Conservation (phyloP, 2,329 filamentous ascomycete species). For the Daldinia eschscholtzii region DNA sequence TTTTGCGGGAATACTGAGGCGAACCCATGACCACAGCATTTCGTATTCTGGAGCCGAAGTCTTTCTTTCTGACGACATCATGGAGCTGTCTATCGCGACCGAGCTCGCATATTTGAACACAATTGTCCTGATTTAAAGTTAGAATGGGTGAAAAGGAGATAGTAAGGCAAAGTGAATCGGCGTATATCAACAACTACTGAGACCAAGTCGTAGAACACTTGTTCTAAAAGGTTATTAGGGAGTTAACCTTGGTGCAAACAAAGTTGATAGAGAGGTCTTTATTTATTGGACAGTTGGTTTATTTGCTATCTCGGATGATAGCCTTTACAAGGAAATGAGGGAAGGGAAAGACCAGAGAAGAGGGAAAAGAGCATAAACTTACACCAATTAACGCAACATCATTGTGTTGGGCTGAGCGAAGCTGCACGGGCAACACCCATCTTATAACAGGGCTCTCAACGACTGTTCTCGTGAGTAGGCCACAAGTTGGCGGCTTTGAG, state of each 20-base stretch:
- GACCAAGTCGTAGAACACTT: background rate
- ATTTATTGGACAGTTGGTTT: background rate
- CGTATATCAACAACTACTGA: background rate
- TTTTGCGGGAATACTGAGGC: constrained; percentile 55
- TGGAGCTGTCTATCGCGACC: constrained; percentile 76
- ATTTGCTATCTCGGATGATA: background rate
- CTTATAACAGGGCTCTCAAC: constrained; percentile 80
- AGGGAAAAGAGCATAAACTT: constrained; percentile 53
- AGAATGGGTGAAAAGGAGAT: constrained; percentile 13
- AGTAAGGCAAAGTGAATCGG: background rate
- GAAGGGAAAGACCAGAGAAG: background rate
- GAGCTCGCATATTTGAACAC: constrained; percentile 84
- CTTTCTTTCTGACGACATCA: constrained; percentile 79
- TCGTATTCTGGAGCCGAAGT: constrained; percentile 83
- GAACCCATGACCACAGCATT: constrained; percentile 81
- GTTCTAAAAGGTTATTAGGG: background rate
- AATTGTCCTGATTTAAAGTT: constrained; percentile 70
- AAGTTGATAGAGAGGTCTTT: background rate
- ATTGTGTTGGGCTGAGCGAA: constrained; percentile 77
- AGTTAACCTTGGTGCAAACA: background rate
- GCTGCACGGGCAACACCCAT: constrained; percentile 82
- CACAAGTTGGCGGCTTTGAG: constrained; percentile 67
- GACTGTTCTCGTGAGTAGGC: constrained; percentile 82
- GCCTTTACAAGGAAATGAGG: background rate
- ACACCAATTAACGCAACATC: constrained; percentile 90